Percentiles rank a stretch among this genome's conserved stretches.
These are phyloP conservation scores for Ustilago esculenta DNA, from an alignment of 1,284 basidiomycete genomes.

Conservation along the genomic window DNA sequence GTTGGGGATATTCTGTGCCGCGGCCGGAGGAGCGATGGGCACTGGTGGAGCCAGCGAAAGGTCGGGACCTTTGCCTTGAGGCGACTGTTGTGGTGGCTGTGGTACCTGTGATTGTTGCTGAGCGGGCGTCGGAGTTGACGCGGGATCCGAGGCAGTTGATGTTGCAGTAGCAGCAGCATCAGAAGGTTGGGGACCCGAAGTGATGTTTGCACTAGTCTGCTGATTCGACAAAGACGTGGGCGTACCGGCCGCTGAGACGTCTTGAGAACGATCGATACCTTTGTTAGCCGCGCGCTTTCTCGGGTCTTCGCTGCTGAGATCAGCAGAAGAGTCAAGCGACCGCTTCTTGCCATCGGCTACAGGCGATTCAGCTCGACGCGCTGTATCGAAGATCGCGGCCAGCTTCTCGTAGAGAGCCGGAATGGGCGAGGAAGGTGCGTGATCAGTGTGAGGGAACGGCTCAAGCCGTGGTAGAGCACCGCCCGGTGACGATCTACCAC, in stretches of 20 bases:
- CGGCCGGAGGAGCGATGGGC: conserved; percentile 22
- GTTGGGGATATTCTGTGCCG: conserved; percentile 27
- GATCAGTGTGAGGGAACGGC: conserved; percentile 40
- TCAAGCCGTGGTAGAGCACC: conserved; percentile 33
- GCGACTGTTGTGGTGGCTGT: conserved; percentile 10
- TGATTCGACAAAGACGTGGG: conserved; percentile 13
- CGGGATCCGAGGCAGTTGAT: not conserved
- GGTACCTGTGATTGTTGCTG: conserved; percentile 4
- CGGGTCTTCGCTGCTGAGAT: conserved; percentile 9
- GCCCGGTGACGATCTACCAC: conserved; percentile 6
- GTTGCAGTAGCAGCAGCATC: conserved; percentile 1
- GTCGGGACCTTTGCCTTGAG: conserved; percentile 20
- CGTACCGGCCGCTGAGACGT: conserved; percentile 16
- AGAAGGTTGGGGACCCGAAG: not conserved
- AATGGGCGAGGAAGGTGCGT: conserved; percentile 30
- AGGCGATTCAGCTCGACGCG: conserved; percentile 5
- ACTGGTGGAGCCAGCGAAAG: conserved; percentile 38
- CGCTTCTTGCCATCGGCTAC: conserved; percentile 19
- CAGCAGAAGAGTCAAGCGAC: conserved; percentile 25
- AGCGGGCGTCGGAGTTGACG: not conserved
- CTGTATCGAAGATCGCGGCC: conserved; percentile 17
- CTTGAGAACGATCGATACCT: conserved; percentile 17
- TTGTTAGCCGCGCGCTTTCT: conserved; percentile 21
- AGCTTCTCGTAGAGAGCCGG: conserved; percentile 46
- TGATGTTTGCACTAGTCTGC: conserved; percentile 1